A percentile compares a stretch with the other conserved stretches of the same genome.
Evolutionary conservation across 345 rosid genomes (phyloP).

Genomic region (Melaleuca alternifolia): DNA sequence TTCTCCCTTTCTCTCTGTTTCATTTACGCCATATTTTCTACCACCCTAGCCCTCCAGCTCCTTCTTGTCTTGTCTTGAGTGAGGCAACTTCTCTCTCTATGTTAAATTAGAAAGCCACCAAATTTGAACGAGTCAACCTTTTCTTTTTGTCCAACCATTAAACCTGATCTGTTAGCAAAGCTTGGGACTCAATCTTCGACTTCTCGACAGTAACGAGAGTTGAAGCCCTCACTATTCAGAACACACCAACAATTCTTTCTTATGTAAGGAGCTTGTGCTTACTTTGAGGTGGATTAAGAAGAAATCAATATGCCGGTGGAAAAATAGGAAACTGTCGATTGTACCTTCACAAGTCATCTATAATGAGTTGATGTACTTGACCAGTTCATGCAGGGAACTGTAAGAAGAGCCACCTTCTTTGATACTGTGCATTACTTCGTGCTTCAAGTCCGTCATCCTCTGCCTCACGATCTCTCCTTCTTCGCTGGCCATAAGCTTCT

Average conservation of each 20-base stretch:
- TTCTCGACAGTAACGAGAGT: neutral
- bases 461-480: slow-evolving; percentile 16
- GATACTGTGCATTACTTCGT: neutral
- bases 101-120: too few species aligned
- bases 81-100: too few species aligned
- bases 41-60: too few species aligned
- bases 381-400: neutral
- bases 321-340: neutral
- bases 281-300: neutral
- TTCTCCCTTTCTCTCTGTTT: too few species aligned
- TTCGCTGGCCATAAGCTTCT: slow-evolving; percentile 7
- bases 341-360: neutral
- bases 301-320: neutral
- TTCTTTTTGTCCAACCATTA: too few species aligned
- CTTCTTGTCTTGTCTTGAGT: too few species aligned
- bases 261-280: neutral
- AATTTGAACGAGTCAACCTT: too few species aligned
- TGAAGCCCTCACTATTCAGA: neutral
- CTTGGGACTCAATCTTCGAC: neutral
- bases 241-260: neutral
- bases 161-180: neutral
- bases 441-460: slow-evolving; percentile 5
- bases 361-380: neutral
- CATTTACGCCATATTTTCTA: too few species aligned
- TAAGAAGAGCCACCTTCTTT: slow-evolving; percentile 10